Evolutionary conservation across 352 stramenopile species (phyloP), one percentile per base, ranked within the genome.

Genomic region (Blastocystis sp.): DNA sequence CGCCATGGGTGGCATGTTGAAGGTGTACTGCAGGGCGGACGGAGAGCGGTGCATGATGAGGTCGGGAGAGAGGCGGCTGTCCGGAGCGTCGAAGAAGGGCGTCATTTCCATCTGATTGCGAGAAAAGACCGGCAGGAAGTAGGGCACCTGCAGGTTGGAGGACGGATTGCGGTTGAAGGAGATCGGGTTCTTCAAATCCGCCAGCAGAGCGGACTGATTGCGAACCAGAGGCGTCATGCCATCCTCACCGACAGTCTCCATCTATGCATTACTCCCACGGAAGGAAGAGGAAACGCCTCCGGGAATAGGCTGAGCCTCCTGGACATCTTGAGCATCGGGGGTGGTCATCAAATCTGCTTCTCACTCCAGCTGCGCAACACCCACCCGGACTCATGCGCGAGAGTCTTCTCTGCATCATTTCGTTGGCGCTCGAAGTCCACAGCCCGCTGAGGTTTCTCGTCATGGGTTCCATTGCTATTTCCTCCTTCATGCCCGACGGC

Each of bases 61-160:
- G 9, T 74, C 24, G n/a, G 64, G 64, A 17, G 34, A 24, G 21
- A 74, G 40, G 45, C 14, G 21, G 24, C 7, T 21, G 45, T 38
- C 21, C 17, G 1, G 21, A 3, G 34, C 64, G 10, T 52, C 17
- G 21, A 19, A 52, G 64, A 28, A 28, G 21, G 40, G 14, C 6
- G 48, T 17, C 6, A 14, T 17, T 17, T 57, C 48, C 48, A 57
- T 57, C 6, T 57, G 14, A 14, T 7, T 74, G 28, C 64, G 64
- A 48, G 24, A 52, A 48, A 52, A 74, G 34, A 52, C 10, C 21
- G 7, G 43, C 17, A 74, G 1, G 3, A 21, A 19, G 17, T 11
- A 42, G 43, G 64, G n/a, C 10, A 74, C 7, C 40, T 74, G 64
- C 24, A 74, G 64, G 14, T 74, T 74, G n/a, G 64, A 74, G 28